phyloP scores from a whole-genome alignment of 2,329 filamentous ascomycete genomes.

The Exophiala alcalophila region DNA sequence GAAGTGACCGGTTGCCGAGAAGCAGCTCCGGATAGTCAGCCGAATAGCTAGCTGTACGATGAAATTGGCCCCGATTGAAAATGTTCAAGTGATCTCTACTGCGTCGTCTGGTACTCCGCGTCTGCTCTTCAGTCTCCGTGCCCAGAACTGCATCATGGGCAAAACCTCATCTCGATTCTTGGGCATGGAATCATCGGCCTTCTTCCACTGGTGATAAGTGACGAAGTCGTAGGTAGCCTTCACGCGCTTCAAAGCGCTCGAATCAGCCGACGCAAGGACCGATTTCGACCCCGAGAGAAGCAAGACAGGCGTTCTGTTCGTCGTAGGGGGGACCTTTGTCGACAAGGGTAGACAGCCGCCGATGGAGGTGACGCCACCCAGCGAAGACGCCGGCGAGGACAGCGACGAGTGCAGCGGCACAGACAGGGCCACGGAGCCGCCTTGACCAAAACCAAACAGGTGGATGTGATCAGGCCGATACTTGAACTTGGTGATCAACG shows the following conservation, averaged over 20 bases:
- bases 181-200: constrained; percentile 78
- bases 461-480: constrained; percentile 61
- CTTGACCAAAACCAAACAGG: constrained; percentile 66
- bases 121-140: constrained; percentile 42
- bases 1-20: constrained; percentile 4
- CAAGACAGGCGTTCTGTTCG: constrained; percentile 43
- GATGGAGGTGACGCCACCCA: constrained; percentile 44
- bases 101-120: constrained; percentile 47
- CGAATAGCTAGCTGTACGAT: neutral
- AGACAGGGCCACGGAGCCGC: constrained; percentile 61
- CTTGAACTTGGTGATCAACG: constrained; percentile 56
- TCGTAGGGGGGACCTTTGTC: constrained; percentile 32
- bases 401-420: constrained; percentile 47
- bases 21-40: neutral
- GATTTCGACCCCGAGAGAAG: constrained; percentile 41
- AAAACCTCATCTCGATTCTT: constrained; percentile 77
- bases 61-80: neutral
- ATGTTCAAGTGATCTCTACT: constrained; percentile 37
- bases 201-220: constrained; percentile 66
- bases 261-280: constrained; percentile 52
- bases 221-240: constrained; percentile 66
- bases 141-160: constrained; percentile 78
- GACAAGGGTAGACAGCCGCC: constrained; percentile 43
- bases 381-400: constrained; percentile 29
- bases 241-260: constrained; percentile 61